phyloP scores from a whole-genome alignment of 73 alveolate genomes.

The Uronychia binucleata region DNA sequence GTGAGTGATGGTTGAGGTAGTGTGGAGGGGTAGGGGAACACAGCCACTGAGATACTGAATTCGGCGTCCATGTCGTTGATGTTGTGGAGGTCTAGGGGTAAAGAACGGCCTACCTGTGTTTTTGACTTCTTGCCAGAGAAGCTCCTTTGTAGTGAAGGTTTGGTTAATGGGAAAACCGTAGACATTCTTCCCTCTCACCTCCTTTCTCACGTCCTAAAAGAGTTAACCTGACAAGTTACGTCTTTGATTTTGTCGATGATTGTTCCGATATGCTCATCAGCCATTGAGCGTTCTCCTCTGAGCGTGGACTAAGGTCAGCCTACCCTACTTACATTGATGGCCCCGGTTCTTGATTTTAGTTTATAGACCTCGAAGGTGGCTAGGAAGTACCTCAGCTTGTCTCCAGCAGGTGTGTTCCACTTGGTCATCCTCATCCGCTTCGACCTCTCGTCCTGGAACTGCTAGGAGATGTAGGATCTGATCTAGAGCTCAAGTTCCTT shows the following conservation, averaged over 20 bases:
- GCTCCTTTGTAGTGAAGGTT: conserved; percentile 74
- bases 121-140: conserved; percentile 96
- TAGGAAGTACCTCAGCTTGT: conserved; percentile 21
- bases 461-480: conserved; percentile 7
- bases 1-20: too few relatives aligned
- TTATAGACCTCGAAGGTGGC: conserved; percentile 6
- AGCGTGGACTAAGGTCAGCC: not conserved
- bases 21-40: conserved; percentile 90
- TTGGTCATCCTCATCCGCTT: conserved; percentile 42
- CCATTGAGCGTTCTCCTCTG: conserved; percentile 17
- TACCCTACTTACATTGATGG: conserved; percentile 1
- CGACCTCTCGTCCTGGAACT: conserved; percentile 1
- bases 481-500: conserved; percentile 1
- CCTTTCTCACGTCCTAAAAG: conserved; percentile 4
- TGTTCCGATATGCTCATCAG: conserved; percentile 30
- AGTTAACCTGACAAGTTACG: conserved; percentile 26
- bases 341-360: conserved; percentile 13
- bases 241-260: conserved; percentile 46
- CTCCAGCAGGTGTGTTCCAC: conserved; percentile 46
- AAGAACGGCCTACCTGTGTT: conserved; percentile 72
- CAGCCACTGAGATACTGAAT: conserved; percentile 81
- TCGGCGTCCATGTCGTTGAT: conserved; percentile 90
- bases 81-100: conserved; percentile 62
- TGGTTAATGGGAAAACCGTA: conserved; percentile 94
- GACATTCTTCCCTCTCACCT: conserved; percentile 66